Conservation (phyloP, 176 grass and related monocot genomes). For the Triticum turgidum region DNA sequence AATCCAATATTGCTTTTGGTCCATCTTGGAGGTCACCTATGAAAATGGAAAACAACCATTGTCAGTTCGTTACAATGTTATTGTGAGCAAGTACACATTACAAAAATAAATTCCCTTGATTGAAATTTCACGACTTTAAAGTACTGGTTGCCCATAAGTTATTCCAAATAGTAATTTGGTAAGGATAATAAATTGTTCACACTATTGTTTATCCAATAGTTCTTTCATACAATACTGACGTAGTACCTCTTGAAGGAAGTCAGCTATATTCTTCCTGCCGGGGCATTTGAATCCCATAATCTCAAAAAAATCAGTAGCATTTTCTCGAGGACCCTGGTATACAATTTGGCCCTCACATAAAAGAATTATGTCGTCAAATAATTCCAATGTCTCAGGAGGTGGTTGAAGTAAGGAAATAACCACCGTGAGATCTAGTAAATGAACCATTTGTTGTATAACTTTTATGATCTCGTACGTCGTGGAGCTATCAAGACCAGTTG, state of each 20-base stretch:
- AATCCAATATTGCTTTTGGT: slow-evolving; percentile 71
- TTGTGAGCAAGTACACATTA: background rate
- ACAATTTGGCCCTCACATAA: slow-evolving; percentile 72
- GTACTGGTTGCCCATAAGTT: background rate
- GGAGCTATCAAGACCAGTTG: slow-evolving; percentile 84
- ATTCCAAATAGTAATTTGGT: background rate
- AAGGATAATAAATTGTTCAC: background rate
- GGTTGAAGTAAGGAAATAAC: slow-evolving; percentile 92
- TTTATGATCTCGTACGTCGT: slow-evolving; percentile 74
- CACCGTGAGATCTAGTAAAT: slow-evolving; percentile 68
- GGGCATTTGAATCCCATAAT: slow-evolving; percentile 74
- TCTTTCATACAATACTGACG: background rate
- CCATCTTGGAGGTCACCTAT: slow-evolving; percentile 73
- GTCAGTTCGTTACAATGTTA: background rate
- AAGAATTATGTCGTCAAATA: slow-evolving; percentile 87
- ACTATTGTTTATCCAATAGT: background rate
- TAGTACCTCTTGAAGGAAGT: slow-evolving; percentile 91
- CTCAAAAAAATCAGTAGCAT: slow-evolving; percentile 61
- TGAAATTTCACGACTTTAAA: background rate
- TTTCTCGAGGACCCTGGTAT: slow-evolving; percentile 80
- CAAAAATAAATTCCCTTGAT: background rate
- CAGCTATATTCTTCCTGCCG: slow-evolving; percentile 64
- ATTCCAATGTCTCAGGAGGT: slow-evolving; percentile 63
- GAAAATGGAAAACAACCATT: background rate
- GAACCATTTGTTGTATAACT: slow-evolving; percentile 65